Base-by-base conservation (phyloP, 306 rosid species). In the Quercus gilva region DNA sequence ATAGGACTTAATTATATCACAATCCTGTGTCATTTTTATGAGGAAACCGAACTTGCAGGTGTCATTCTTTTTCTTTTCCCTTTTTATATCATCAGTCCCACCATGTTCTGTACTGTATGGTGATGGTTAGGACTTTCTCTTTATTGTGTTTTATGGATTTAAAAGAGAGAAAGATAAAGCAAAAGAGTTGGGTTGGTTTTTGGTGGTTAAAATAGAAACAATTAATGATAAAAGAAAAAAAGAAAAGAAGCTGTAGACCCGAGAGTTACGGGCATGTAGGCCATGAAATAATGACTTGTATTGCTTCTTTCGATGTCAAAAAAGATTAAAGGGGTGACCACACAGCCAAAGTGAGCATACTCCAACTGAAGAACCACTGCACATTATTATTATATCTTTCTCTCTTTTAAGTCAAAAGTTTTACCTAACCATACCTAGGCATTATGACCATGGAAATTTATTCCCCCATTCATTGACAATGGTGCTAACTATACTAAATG, bases 221-320 rank as follows among this genome's bases (percentile, higher is more conserved):
- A 8, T 41, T 23, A 69, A 69, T 26, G n/a, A 82, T 76, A 20
- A 67, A 67, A 80, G 45, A 2, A 5, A 52, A 25, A 28, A 69
- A 28, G 51, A 63, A 33, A 3, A 35, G 41, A 68, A 18, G 43
- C 68, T 76, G 60, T 55, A 19, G 29, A 56, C 4, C 71, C 87
- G 84, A 76, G 76, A 84, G 78, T 65, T 17, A 53, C 71, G 87
- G 87, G 41, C 19, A 63, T 28, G 72, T 78, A 68, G 76, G 82
- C 73, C 86, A 57, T 60, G 80, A 33, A 11, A 76, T 82, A 5
- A 61, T 41, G 53, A 49, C 53, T 4, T 43, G 31, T 19, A 6
- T 73, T 60, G 59, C 71, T 71, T 56, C 79, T 78, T 74, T 61
- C 74, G 73, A 77, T 31, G 78, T 72, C 45, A 77, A 63, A 76